Evolutionary conservation across 164 flowering plant genomes (phyloP).

Genomic region (Macadamia tetraphylla): DNA sequence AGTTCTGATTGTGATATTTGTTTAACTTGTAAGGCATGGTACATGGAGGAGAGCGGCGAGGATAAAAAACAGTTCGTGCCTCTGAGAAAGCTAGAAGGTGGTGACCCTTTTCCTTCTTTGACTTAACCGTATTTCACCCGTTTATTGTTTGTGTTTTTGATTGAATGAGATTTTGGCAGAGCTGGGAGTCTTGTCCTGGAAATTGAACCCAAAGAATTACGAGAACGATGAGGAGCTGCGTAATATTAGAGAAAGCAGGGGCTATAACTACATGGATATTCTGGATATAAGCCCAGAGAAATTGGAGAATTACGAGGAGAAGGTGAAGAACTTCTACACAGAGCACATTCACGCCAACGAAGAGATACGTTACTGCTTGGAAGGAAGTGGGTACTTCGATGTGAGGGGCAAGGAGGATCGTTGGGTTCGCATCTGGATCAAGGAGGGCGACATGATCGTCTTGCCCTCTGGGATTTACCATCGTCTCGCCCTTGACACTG

Average conservation of each 20-base stretch:
- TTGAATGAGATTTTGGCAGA: slow-evolving; percentile 23
- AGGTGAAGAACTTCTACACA: slow-evolving; percentile 78
- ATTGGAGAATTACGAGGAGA: slow-evolving; percentile 73
- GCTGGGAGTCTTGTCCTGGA: slow-evolving; percentile 68
- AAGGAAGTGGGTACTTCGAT: slow-evolving; percentile 91
- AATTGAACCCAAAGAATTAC: slow-evolving; percentile 52
- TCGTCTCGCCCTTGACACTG: slow-evolving; percentile 79
- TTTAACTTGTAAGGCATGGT: slow-evolving; percentile 61
- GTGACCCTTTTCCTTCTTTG: slow-evolving; percentile 1
- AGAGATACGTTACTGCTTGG: slow-evolving; percentile 89
- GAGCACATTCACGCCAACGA: slow-evolving; percentile 92
- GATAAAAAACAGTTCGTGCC: slow-evolving; percentile 69
- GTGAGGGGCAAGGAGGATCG: slow-evolving; percentile 79
- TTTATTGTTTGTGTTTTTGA: neutral
- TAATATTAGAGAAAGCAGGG: slow-evolving; percentile 57
- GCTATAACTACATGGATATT: slow-evolving; percentile 78
- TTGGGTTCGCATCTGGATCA: slow-evolving; percentile 87
- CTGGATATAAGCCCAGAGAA: slow-evolving; percentile 85
- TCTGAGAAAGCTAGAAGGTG: slow-evolving; percentile 53
- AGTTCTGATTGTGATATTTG: too few relatives aligned
- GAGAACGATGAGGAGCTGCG: slow-evolving; percentile 59
- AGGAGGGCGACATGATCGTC: slow-evolving; percentile 78
- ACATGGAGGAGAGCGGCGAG: slow-evolving; percentile 63
- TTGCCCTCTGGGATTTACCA: slow-evolving; percentile 95
- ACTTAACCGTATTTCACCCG: neutral